Evolutionary conservation across 345 rosid species (phyloP).

Genomic region (Camelina laxa): DNA sequence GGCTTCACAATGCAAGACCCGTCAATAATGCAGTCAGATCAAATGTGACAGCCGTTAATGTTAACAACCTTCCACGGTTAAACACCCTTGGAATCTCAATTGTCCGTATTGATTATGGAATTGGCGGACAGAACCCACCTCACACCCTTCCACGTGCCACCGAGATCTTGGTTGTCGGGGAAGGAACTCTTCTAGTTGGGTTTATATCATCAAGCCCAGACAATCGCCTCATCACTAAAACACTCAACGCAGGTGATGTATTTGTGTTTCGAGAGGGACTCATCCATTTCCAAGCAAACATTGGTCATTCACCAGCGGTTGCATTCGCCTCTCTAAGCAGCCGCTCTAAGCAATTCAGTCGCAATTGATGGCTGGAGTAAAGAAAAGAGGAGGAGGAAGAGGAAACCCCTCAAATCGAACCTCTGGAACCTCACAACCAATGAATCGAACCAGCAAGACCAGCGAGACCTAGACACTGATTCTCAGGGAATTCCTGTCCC

Average conservation of each 20-base stretch:
- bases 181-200: slow-evolving; percentile 36
- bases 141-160: slow-evolving; percentile 48
- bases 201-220: slow-evolving; percentile 37
- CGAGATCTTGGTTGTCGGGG: slow-evolving; percentile 24
- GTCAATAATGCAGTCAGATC: background rate
- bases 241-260: slow-evolving; percentile 14
- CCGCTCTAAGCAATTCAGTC: no score
- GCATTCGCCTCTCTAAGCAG: slow-evolving; percentile 29
- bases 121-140: slow-evolving; percentile 34
- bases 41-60: slow-evolving; percentile 8
- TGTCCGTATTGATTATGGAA: slow-evolving; percentile 34
- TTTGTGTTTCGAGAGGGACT: slow-evolving; percentile 39
- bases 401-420: no score
- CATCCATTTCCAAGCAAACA: slow-evolving; percentile 20
- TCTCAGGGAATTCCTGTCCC: no score
- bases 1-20: slow-evolving; percentile 16
- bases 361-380: no score
- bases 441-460: no score
- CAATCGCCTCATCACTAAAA: slow-evolving; percentile 32
- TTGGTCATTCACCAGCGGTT: background rate
- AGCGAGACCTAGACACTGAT: no score
- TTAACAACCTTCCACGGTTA: slow-evolving; percentile 19
- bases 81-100: slow-evolving; percentile 43
- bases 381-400: no score
- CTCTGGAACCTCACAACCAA: no score